These are phyloP conservation scores for Carex pumila DNA, from an alignment of 176 grass and related monocot genomes.

Conservation along the genomic window DNA sequence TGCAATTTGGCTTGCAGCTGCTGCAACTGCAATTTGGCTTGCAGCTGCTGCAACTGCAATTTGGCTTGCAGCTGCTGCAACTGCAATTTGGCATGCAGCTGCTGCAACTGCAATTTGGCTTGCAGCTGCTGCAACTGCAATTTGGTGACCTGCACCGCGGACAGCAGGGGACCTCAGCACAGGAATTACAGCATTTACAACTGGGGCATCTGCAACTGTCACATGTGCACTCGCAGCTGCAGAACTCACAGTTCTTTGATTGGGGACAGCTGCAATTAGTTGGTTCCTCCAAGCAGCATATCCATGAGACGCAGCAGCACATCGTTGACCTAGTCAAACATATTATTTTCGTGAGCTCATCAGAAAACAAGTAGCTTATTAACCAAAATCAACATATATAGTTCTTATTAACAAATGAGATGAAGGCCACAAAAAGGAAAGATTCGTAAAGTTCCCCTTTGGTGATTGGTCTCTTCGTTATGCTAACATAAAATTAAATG, in stretches of 20 bases:
- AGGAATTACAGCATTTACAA: constrained; percentile 32
- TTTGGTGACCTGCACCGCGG: background rate
- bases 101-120: constrained; percentile 28
- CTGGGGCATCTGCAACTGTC: constrained; percentile 19
- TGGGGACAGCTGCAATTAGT: constrained; percentile 17
- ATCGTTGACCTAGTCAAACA: constrained; percentile 43
- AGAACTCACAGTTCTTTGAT: background rate
- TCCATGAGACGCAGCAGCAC: constrained; percentile 35
- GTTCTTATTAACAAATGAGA: background rate
- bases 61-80: constrained; percentile 29
- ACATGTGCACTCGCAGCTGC: constrained; percentile 3
- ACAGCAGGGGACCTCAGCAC: constrained; percentile 9
- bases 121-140: constrained; percentile 25
- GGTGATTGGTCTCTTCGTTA: background rate
- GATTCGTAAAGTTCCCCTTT: background rate
- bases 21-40: constrained; percentile 5
- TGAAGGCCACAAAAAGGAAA: background rate
- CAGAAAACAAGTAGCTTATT: background rate
- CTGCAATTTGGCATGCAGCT: constrained; percentile 25
- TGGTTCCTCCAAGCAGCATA: constrained; percentile 42
- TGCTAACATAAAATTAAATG: background rate
- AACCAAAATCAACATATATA: background rate
- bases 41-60: constrained; percentile 3
- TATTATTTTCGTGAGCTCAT: background rate
- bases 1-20: constrained; percentile 37